These are phyloP conservation scores for Aspergillus incahuasiensis DNA, from an alignment of 495 filamentous ascomycete genomes.

Conservation along the genomic window DNA sequence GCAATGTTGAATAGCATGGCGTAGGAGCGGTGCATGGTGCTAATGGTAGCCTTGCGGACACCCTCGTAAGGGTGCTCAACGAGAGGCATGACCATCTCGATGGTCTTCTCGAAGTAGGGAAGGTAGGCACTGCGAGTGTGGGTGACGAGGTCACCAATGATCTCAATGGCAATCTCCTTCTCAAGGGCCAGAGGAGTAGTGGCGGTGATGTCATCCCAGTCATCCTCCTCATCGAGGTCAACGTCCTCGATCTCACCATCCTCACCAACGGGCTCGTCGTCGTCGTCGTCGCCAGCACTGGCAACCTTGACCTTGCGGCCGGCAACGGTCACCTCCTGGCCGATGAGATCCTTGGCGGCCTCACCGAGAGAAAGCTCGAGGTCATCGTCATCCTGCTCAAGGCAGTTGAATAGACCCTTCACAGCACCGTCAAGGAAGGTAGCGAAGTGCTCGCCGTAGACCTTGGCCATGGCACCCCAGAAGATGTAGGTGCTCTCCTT, in stretches of 20 bases:
- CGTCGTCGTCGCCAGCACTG: slow-evolving; percentile 49
- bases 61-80: slow-evolving; percentile 89
- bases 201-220: slow-evolving; percentile 76
- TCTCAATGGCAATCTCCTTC: slow-evolving; percentile 96
- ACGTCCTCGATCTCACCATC: slow-evolving; percentile 57
- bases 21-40: slow-evolving; percentile 89
- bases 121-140: slow-evolving; percentile 71
- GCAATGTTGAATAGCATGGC: slow-evolving; percentile 83
- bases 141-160: slow-evolving; percentile 86
- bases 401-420: slow-evolving; percentile 75
- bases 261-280: slow-evolving; percentile 45
- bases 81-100: slow-evolving; percentile 74
- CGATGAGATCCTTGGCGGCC: slow-evolving; percentile 70
- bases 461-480: slow-evolving; percentile 90
- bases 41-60: slow-evolving; percentile 82
- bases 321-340: slow-evolving; percentile 68
- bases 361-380: slow-evolving; percentile 75
- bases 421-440: slow-evolving; percentile 83
- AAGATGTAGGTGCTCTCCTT: slow-evolving; percentile 95
- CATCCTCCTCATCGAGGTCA: slow-evolving; percentile 70
- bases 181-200: slow-evolving; percentile 86
- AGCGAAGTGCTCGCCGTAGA: slow-evolving; percentile 86
- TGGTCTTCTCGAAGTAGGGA: slow-evolving; percentile 86
- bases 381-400: slow-evolving; percentile 87
- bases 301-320: slow-evolving; percentile 83